Base-by-base conservation (phyloP, 441 rosid genomes). In the Brassica hybrid region DNA sequence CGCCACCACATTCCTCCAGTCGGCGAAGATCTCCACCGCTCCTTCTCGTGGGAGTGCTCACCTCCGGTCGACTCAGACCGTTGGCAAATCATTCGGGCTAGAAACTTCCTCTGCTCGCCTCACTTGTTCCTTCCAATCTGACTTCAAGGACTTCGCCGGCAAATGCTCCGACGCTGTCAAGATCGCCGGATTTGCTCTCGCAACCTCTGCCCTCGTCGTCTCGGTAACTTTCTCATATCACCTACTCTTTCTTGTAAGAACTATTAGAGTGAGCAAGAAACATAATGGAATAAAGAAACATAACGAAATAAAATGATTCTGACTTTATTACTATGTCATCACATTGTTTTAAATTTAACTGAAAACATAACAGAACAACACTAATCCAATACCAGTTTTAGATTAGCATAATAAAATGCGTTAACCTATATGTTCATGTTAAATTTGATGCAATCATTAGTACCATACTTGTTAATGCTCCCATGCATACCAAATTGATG, bases 171-270 rank as follows among this genome's bases (percentile, higher is more conserved):
- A 90, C 80, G 97, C 90, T 48, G 76, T 91, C 72, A 91, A 91
- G 85, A 67, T 93, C 2, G 95, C 91, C 57, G 94, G 95, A 18
- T 88, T 91, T 30, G 91, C 95, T 45, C 92, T 93, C 18, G 98
- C 95, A 30, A 90, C 97, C 45, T 93, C 98, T 16, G 98, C 98
- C 30, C 92, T 93, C 62, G 89, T 93, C 17, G 91, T 76, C 83
- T 90, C 97, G 83, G 97, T 93, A 84, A 74, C 41, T 14, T 54
- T 21, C 62, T 52, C 3, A 38, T 1, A 10, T 63, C 36, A 21
- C 59, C 21, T 16, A 21, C n/a, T 30, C 16, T 7, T n/a, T n/a
- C n/a, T n/a, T n/a, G n/a, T 34, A 16, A 16, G 5, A 54, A 54
- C 59, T 16, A 54, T n/a, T 38, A 16, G 59, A 54, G 0, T 16